Base-by-base conservation (phyloP, 345 rosid genomes). In the Erysimum cheiranthoides region DNA sequence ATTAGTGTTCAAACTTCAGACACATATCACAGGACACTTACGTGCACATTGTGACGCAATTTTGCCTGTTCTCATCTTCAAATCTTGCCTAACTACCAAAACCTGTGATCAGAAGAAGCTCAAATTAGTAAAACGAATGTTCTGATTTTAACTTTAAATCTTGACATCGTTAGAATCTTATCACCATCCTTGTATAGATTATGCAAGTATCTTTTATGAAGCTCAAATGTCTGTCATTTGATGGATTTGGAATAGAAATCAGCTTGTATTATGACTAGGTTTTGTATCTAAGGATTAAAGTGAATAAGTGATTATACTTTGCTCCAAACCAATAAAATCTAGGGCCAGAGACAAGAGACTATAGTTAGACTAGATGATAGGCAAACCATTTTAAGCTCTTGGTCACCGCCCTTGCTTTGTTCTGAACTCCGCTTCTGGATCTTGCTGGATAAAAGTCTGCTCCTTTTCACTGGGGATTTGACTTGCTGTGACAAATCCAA, bases 11-110 rank as follows among this genome's bases (percentile, higher is more conserved):
- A 0, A 77, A 46, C 61, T 34, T 60, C 36, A 66, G 28, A 66
- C 8, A 34, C 45, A 43, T 34, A 7, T 42, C 39, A 32, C 1
- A 50, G 8, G 58, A 52, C 58, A 82, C 93, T 85, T 86, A 92
- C 93, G 97, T 69, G 97, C 97, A 77, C 97, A 92, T 69, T 92
- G 97, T 61, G 96, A 90, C 7, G 96, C 96, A 76, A 77, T 83
- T 84, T 92, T 92, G 52, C 97, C 97, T 46, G 86, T 58, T 63
- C 87, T 90, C 97, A 93, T 93, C 87, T 87, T 93, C 76, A 91
- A 84, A 85, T 93, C 97, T 76, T 91, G 97, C 82, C 98, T 86
- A 25, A 88, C 97, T 32, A 93, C 96, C 68, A 91, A 76, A 79
- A 93, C 96, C 98, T 91, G 88, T 72, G 14, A 85, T 28, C 42